A percentile compares a stretch with the other conserved stretches of the same genome.
phyloP scores from a whole-genome alignment of 1,284 basidiomycete species.

The Volvariella volvacea region DNA sequence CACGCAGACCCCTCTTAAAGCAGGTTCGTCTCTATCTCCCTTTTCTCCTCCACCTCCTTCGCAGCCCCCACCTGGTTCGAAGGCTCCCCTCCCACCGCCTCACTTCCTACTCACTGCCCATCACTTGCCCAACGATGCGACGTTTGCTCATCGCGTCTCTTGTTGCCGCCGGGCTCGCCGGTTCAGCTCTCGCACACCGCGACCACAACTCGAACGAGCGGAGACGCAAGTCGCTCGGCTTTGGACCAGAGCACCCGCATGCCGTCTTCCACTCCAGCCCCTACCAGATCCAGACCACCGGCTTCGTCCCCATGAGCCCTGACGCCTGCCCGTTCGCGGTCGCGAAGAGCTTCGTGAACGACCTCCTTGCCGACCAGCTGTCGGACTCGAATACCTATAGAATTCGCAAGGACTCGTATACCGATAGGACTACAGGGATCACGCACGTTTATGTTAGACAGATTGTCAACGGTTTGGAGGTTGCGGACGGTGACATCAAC shows the following conservation, averaged over 20 bases:
- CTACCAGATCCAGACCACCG: constrained; percentile 33
- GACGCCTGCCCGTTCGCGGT: constrained; percentile 47
- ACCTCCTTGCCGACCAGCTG: constrained; percentile 33
- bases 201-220: constrained; percentile 24
- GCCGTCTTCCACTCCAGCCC: constrained; percentile 58
- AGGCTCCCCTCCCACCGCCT: neutral
- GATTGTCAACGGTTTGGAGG: constrained; percentile 76
- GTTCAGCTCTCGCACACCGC: constrained; percentile 28
- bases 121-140: constrained; percentile 8
- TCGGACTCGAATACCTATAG: constrained; percentile 39
- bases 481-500: constrained; percentile 85
- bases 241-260: constrained; percentile 71
- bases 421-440: constrained; percentile 75
- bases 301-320: constrained; percentile 29
- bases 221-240: constrained; percentile 74
- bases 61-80: neutral
- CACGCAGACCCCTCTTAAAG: constrained; percentile 1
- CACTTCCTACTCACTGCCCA: neutral
- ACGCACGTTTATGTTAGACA: constrained; percentile 84
- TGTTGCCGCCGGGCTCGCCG: constrained; percentile 32
- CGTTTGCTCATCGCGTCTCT: constrained; percentile 32
- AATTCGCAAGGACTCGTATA: constrained; percentile 80
- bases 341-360: constrained; percentile 53
- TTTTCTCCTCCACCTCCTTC: neutral
- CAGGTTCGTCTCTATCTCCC: neutral